Percentiles rank a stretch among this genome's conserved stretches.
phyloP scores from a whole-genome alignment of 192 early-diverging fungal genomes.

The Linnemannia hyalina region DNA sequence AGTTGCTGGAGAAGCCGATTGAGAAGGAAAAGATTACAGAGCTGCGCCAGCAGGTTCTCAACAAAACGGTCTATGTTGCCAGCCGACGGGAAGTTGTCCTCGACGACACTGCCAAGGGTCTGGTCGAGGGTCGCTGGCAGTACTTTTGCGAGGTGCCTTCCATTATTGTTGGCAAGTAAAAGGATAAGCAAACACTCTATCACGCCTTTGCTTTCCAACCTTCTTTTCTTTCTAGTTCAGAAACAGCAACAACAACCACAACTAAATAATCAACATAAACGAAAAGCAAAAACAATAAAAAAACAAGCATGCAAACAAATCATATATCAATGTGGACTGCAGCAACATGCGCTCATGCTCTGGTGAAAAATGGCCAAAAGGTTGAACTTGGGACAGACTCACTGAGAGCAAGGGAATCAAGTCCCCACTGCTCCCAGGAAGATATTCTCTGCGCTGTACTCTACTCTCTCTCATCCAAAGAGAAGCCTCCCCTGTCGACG shows the following conservation, averaged over 20 bases:
- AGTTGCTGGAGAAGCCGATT: conserved; percentile 89
- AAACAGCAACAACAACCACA: not conserved
- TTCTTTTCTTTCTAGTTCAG: not conserved
- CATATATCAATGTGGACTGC: no score
- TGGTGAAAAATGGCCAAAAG: no score
- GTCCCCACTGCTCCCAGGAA: no score
- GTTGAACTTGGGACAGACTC: no score
- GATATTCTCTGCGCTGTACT: no score
- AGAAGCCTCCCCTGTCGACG: no score
- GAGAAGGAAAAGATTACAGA: conserved; percentile 79
- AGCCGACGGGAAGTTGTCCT: conserved; percentile 88
- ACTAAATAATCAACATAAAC: not conserved
- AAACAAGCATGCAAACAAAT: not conserved
- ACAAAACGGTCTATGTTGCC: conserved; percentile 93
- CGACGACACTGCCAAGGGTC: conserved; percentile 89
- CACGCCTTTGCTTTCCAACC: not conserved
- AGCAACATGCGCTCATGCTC: no score
- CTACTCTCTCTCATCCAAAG: no score
- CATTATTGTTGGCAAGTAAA: not conserved
- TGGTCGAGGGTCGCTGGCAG: conserved; percentile 86
- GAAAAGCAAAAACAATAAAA: not conserved
- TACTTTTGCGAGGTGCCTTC: conserved; percentile 34
- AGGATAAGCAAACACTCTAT: not conserved
- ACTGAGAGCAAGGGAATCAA: no score
- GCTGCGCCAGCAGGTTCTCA: conserved; percentile 87